Conservation (phyloP, 2,329 filamentous ascomycete species). For the Ophiostoma himal-ulmi region DNA sequence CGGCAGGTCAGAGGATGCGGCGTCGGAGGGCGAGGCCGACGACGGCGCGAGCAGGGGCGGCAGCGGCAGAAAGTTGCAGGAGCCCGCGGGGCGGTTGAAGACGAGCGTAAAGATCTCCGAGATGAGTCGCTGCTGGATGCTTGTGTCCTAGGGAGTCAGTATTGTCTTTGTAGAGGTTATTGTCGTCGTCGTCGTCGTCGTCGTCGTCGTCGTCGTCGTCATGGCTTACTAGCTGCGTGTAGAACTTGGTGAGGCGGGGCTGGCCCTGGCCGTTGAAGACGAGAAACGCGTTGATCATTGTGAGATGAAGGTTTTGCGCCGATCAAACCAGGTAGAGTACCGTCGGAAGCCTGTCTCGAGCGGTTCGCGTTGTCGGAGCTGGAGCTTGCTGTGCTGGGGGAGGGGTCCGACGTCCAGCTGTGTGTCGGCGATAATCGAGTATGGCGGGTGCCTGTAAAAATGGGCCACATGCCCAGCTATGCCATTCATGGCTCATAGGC, state of each 20-base stretch:
- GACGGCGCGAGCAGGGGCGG: slow-evolving; percentile 61
- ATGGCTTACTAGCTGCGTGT: slow-evolving; percentile 73
- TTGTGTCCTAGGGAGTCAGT: slow-evolving; percentile 65
- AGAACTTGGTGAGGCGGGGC: slow-evolving; percentile 95
- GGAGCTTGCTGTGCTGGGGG: not conserved
- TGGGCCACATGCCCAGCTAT: not conserved
- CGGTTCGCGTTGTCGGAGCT: not conserved
- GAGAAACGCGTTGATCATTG: slow-evolving; percentile 96
- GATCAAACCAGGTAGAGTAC: not conserved
- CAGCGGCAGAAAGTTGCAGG: slow-evolving; percentile 92
- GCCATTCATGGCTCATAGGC: not conserved
- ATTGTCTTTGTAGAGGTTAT: not conserved
- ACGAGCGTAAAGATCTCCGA: slow-evolving; percentile 97
- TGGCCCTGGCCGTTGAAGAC: slow-evolving; percentile 99
- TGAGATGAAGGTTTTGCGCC: slow-evolving; percentile 22
- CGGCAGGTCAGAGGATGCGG: slow-evolving; percentile 70
- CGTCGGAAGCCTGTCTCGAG: not conserved
- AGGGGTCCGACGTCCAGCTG: not conserved
- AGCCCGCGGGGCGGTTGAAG: slow-evolving; percentile 80
- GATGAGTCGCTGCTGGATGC: slow-evolving; percentile 92
- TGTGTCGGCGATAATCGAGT: not conserved
- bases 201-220: not conserved
- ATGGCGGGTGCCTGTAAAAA: not conserved
- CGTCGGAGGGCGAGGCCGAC: slow-evolving; percentile 60
- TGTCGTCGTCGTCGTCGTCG: not conserved